phyloP scores from a whole-genome alignment of 768 basidiomycete genomes.

The Chalciporus piperatus region DNA sequence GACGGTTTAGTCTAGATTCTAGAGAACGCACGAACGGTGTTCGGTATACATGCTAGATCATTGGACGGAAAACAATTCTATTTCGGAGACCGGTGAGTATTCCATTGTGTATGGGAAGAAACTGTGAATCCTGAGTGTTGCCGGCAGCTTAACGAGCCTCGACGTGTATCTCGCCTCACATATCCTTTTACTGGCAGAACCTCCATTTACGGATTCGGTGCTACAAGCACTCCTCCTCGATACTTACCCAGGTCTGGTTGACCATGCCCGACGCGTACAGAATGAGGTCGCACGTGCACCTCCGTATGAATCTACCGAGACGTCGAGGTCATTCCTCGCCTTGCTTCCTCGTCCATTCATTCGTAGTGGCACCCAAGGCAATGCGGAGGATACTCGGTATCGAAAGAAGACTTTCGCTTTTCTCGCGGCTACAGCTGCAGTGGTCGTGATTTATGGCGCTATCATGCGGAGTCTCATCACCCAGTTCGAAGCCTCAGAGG shows the following conservation, averaged over 20 bases:
- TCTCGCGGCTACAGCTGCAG: constrained; percentile 37
- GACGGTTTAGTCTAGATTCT: constrained; percentile 43
- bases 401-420: constrained; percentile 51
- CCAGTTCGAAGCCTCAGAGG: not conserved
- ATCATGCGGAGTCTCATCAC: too few species aligned
- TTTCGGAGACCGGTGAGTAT: constrained; percentile 47
- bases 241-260: constrained; percentile 54
- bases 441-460: constrained; percentile 32
- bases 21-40: constrained; percentile 52
- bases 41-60: constrained; percentile 59
- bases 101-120: not conserved
- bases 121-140: not conserved
- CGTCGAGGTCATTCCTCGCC: constrained; percentile 33
- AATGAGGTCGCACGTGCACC: constrained; percentile 30
- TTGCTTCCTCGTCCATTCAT: constrained; percentile 36
- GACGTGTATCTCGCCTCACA: constrained; percentile 71
- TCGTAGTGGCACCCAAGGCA: constrained; percentile 14
- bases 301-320: constrained; percentile 16
- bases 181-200: constrained; percentile 54
- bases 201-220: constrained; percentile 60
- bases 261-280: constrained; percentile 56
- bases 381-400: constrained; percentile 45
- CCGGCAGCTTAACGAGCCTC: constrained; percentile 53
- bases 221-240: constrained; percentile 52
- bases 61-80: constrained; percentile 51